Conservation (phyloP, 345 rosid species). For the Litchi chinensis region DNA sequence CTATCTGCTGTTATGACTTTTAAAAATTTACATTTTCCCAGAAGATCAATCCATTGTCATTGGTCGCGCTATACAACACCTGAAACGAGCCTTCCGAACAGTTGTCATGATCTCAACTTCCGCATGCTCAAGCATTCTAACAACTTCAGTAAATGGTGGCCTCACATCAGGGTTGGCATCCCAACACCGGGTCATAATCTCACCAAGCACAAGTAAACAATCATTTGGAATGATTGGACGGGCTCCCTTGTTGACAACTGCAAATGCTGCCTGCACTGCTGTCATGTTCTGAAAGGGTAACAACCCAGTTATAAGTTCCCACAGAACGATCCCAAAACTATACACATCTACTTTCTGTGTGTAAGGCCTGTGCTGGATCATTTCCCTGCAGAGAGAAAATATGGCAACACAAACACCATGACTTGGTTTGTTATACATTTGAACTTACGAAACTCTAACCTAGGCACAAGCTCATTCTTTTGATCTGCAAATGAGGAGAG, state of each 20-base stretch:
- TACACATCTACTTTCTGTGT: conserved; percentile 53
- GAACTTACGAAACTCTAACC: neutral
- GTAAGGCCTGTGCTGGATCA: conserved; percentile 51
- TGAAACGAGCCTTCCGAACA: conserved; percentile 51
- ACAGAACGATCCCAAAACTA: conserved; percentile 52
- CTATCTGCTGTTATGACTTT: conserved; percentile 1
- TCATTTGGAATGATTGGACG: conserved; percentile 40
- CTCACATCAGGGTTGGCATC: conserved; percentile 45
- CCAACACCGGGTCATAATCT: conserved; percentile 49
- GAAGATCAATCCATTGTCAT: conserved; percentile 37
- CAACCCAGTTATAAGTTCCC: conserved; percentile 50
- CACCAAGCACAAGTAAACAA: conserved; percentile 38
- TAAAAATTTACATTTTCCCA: conserved; percentile 14
- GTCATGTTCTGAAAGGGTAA: conserved; percentile 51
- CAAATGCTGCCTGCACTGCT: conserved; percentile 51
- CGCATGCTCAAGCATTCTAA: conserved; percentile 40
- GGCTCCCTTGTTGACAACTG: conserved; percentile 46
- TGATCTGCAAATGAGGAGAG: neutral
- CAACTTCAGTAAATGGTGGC: conserved; percentile 41
- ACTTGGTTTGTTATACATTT: neutral
- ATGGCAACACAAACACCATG: neutral
- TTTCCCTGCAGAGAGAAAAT: conserved; percentile 34
- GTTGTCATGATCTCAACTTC: conserved; percentile 42
- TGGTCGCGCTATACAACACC: conserved; percentile 47
- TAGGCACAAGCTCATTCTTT: neutral